phyloP scores from a whole-genome alignment of 2,329 filamentous ascomycete species.

The Monilinia aucupariae region DNA sequence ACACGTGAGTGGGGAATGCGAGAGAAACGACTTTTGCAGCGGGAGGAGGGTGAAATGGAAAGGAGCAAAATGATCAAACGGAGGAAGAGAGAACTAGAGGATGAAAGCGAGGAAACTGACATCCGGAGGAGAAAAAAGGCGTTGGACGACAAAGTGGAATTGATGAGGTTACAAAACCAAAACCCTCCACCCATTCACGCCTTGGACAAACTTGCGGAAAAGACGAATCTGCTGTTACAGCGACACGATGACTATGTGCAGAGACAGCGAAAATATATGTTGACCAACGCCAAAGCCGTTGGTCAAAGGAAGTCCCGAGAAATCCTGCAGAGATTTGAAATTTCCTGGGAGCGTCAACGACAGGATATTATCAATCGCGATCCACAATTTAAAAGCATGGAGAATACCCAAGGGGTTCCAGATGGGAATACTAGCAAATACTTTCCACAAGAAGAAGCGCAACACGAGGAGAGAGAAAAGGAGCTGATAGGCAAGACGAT shows the following conservation, averaged over 20 bases:
- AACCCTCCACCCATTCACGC: not conserved
- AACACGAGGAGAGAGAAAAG: not conserved
- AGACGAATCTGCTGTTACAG: not conserved
- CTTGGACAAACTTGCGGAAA: not conserved
- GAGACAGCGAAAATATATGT: not conserved
- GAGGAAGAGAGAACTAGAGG: not conserved
- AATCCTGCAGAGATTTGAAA: not conserved
- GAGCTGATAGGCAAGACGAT: not conserved
- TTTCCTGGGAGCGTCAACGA: not conserved
- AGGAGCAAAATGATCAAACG: not conserved
- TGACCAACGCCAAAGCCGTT: not conserved
- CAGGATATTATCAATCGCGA: not conserved
- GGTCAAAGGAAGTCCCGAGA: not conserved
- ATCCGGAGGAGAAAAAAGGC: not conserved
- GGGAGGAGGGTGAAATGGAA: not conserved
- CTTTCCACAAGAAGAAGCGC: not conserved
- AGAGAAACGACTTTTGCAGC: not conserved
- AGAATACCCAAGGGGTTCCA: not conserved
- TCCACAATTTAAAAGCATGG: not conserved
- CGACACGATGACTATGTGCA: not conserved
- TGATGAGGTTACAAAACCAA: not conserved
- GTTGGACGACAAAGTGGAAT: not conserved
- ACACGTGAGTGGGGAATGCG: not conserved
- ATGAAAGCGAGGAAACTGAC: too few species aligned
- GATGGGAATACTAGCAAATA: not conserved